Conservation (phyloP, 2,329 filamentous ascomycete genomes). For the Cercospora berteroae region DNA sequence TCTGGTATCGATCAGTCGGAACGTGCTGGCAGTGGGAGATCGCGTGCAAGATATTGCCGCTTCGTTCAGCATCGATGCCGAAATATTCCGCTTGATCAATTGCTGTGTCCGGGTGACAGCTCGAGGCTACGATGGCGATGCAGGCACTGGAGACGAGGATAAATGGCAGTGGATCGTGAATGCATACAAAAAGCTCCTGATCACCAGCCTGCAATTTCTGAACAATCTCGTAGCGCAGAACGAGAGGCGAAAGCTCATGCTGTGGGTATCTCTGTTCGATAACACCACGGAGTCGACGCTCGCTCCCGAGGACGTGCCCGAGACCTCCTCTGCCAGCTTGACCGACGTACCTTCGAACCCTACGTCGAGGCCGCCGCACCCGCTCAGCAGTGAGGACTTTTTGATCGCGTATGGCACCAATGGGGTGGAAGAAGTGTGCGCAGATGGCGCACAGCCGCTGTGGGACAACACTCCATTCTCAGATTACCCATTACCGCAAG, state of each 20-base stretch:
- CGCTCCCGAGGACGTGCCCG: slow-evolving; percentile 30
- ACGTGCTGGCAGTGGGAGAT: slow-evolving; percentile 60
- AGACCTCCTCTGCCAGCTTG: slow-evolving; percentile 30
- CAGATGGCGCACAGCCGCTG: slow-evolving; percentile 25
- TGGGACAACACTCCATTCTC: slow-evolving; percentile 27
- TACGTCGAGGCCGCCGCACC: slow-evolving; percentile 28
- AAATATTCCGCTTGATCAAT: slow-evolving; percentile 61
- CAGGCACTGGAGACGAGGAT: slow-evolving; percentile 60
- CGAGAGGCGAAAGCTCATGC: slow-evolving; percentile 62
- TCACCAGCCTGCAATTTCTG: slow-evolving; percentile 64
- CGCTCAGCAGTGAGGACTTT: slow-evolving; percentile 31
- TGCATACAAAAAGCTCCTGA: slow-evolving; percentile 63
- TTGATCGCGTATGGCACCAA: slow-evolving; percentile 34
- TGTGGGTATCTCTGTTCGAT: slow-evolving; percentile 65
- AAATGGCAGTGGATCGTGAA: slow-evolving; percentile 66
- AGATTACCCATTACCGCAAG: slow-evolving; percentile 26
- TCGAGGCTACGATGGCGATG: slow-evolving; percentile 63
- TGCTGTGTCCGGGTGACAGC: slow-evolving; percentile 64
- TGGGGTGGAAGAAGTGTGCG: slow-evolving; percentile 23
- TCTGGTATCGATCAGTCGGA: slow-evolving; percentile 60
- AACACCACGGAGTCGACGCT: slow-evolving; percentile 36
- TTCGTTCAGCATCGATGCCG: slow-evolving; percentile 58
- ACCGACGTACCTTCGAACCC: slow-evolving; percentile 34
- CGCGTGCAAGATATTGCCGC: slow-evolving; percentile 63
- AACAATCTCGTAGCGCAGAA: slow-evolving; percentile 67